A percentile compares a stretch with the other conserved stretches of the same genome.
Evolutionary conservation across 768 basidiomycete genomes (phyloP).

Genomic region (Suillus spraguei): DNA sequence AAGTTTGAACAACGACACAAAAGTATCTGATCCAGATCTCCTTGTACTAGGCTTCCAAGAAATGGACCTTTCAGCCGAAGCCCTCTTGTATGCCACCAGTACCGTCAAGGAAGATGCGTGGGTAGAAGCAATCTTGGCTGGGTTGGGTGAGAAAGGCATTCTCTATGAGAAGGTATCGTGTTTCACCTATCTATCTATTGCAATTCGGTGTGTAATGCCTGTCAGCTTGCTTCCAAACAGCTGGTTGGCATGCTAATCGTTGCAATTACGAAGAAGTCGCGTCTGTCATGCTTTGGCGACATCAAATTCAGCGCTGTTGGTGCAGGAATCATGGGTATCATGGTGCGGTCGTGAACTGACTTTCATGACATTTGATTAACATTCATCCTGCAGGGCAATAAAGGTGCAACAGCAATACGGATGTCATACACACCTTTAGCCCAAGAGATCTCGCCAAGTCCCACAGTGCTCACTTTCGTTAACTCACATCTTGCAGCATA

Average conservation of each 20-base stretch:
- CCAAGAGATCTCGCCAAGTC: constrained; percentile 24
- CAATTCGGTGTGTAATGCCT: constrained; percentile 1
- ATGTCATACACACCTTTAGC: constrained; percentile 53
- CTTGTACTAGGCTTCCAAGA: constrained; percentile 83
- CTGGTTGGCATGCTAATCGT: constrained; percentile 85
- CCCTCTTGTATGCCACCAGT: constrained; percentile 69
- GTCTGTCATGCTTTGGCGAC: constrained; percentile 54
- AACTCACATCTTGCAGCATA: constrained; percentile 85
- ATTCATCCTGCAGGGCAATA: constrained; percentile 64
- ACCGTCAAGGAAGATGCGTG: constrained; percentile 72
- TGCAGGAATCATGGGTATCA: constrained; percentile 75
- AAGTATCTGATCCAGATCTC: constrained; percentile 58
- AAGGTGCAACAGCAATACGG: constrained; percentile 74
- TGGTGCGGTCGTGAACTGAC: constrained; percentile 47
- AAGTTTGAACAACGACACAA: constrained; percentile 14
- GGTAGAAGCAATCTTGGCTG: constrained; percentile 63
- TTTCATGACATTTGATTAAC: constrained; percentile 8
- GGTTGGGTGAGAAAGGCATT: constrained; percentile 65
- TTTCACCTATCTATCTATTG: not conserved
- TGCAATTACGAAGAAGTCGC: constrained; percentile 58
- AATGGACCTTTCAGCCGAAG: constrained; percentile 76
- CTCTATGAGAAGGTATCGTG: constrained; percentile 64
- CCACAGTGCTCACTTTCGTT: constrained; percentile 69
- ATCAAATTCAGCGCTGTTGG: constrained; percentile 57
- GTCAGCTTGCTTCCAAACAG: constrained; percentile 73